Evolutionary conservation across 805 yeast species (phyloP).

Genomic region (Yarrowia sp.): DNA sequence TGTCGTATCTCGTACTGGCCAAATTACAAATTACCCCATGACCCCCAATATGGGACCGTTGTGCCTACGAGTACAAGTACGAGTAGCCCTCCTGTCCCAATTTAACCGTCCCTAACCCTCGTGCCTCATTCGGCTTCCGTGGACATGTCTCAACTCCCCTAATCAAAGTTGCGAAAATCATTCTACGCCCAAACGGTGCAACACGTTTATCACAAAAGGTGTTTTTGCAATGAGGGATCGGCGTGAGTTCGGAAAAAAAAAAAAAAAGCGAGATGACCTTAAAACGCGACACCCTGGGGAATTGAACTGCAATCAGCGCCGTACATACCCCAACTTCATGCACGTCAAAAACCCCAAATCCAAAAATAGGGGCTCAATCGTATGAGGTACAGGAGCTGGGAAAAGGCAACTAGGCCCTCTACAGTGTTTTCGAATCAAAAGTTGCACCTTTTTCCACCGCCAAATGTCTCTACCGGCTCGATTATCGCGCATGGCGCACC

Average conservation of each 20-base stretch:
- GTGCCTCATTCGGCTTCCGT: too few species aligned
- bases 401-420: background rate
- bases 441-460: too few species aligned
- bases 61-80: too few species aligned
- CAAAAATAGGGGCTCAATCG: slow-evolving; percentile 30
- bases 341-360: slow-evolving; percentile 14
- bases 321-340: slow-evolving; percentile 22
- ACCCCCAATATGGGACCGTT: too few species aligned
- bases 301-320: slow-evolving; percentile 16
- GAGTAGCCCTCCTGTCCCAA: too few species aligned
- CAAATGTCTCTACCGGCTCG: slow-evolving; percentile 12
- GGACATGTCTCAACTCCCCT: background rate
- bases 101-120: too few species aligned
- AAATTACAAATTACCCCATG: too few species aligned
- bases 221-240: background rate
- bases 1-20: too few species aligned
- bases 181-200: slow-evolving; percentile 1
- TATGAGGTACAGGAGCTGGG: slow-evolving; percentile 1
- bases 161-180: slow-evolving; percentile 10
- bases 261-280: background rate
- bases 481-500: slow-evolving; percentile 33
- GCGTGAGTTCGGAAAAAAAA: background rate
- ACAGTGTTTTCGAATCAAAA: too few species aligned
- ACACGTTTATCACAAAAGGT: background rate
- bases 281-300: background rate